phyloP scores from a whole-genome alignment of 208 protist species.

The Leishmania tropica region DNA sequence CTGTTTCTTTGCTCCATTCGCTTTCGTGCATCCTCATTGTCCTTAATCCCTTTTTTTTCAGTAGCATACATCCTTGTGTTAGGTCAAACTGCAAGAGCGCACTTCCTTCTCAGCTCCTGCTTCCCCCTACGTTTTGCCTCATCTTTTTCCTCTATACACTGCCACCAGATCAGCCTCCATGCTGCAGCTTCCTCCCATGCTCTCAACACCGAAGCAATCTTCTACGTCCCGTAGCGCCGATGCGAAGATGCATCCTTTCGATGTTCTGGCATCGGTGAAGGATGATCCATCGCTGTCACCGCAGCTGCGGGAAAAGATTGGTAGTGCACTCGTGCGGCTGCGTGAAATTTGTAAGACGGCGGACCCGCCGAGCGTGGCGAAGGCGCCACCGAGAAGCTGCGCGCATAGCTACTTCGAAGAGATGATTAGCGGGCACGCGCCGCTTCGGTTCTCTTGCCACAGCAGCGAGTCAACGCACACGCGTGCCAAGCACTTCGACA shows the following conservation, averaged over 20 bases:
- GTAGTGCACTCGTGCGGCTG: constrained; percentile 11
- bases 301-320: constrained; percentile 25
- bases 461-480: constrained; percentile 6
- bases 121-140: not conserved
- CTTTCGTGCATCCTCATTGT: not conserved
- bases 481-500: constrained; percentile 38
- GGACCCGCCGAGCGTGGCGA: constrained; percentile 3
- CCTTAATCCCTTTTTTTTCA: not conserved
- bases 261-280: constrained; percentile 22
- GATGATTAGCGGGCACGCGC: constrained; percentile 34
- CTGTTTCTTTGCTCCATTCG: not conserved
- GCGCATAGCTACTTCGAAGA: constrained; percentile 29
- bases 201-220: constrained; percentile 15
- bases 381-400: constrained; percentile 1
- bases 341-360: constrained; percentile 4
- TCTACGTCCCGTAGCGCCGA: constrained; percentile 16
- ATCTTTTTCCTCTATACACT: not conserved
- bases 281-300: constrained; percentile 26
- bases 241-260: constrained; percentile 18
- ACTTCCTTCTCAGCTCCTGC: not conserved
- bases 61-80: not conserved
- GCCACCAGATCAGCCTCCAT: not conserved
- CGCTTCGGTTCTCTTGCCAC: constrained; percentile 30
- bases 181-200: constrained; percentile 26
- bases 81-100: not conserved